phyloP scores from a whole-genome alignment of 1,139 yeast genomes.

The Geotrichum aggregatum region DNA sequence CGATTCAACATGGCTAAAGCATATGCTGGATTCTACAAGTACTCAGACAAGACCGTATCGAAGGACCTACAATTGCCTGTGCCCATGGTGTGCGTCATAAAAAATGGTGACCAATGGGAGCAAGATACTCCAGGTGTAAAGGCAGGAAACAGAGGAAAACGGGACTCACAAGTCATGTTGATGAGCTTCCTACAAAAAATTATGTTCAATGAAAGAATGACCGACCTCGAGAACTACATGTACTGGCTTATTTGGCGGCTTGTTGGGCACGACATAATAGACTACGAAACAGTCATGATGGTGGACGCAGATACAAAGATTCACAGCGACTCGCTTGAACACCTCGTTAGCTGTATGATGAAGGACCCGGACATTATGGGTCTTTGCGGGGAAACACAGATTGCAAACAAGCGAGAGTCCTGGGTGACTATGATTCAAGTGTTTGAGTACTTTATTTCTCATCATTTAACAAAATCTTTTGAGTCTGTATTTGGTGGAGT shows the following conservation, averaged over 20 bases:
- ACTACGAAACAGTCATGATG: constrained; percentile 37
- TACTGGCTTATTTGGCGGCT: constrained; percentile 35
- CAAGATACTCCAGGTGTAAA: constrained; percentile 42
- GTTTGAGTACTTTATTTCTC: constrained; percentile 40
- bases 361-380: constrained; percentile 38
- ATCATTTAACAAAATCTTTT: constrained; percentile 39
- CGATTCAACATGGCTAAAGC: constrained; percentile 36
- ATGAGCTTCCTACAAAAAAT: constrained; percentile 38
- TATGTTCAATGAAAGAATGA: constrained; percentile 40
- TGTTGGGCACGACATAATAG: constrained; percentile 34
- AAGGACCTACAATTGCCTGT: constrained; percentile 52
- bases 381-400: constrained; percentile 39
- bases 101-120: constrained; percentile 35
- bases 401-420: constrained; percentile 36
- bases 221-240: constrained; percentile 37
- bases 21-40: constrained; percentile 35
- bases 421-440: constrained; percentile 42
- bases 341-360: constrained; percentile 35
- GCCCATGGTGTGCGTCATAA: constrained; percentile 37
- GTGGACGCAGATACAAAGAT: constrained; percentile 41
- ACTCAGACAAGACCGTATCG: constrained; percentile 44
- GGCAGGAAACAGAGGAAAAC: constrained; percentile 40
- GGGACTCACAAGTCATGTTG: constrained; percentile 39
- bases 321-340: constrained; percentile 34
- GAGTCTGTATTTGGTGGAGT: constrained; percentile 41